Evolutionary conservation across 176 grass and related monocot species (phyloP), one percentile per base, ranked within the genome.

Genomic region (Triticum urartu): DNA sequence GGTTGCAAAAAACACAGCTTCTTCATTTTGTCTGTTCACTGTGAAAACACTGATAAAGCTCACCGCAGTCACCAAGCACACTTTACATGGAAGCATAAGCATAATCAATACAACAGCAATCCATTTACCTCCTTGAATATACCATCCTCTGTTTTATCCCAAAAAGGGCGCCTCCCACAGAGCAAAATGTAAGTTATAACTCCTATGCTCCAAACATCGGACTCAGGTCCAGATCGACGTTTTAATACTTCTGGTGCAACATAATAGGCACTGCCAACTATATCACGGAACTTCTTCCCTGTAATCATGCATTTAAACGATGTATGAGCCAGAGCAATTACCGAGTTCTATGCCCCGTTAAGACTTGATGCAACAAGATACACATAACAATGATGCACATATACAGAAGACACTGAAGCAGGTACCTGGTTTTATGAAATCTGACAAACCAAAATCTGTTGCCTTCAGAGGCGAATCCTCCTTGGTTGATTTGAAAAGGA

Each of bases 121-220:
- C 81, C 75, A 63, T 64, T 83, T 94, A 96, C 97, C 92, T 99
- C 97, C 80, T 88, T 99, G 78, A 99, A 99, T 85, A 99, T 96
- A 38, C 97, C 97, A 80, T 99, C 97, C 84, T 99, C 97, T 36
- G 97, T 99, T 63, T 93, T 93, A 84, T 99, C 94, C 97, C 97
- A 99, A 94, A 99, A 99, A 20, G 97, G 97, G 3, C 92, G 97
- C 81, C 89, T 94, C 64, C 97, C 97, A 92, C 97, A 99, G 26
- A 99, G 94, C 84, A 99, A 88, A 90, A 99, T 99, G 72, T 99
- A 99, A 48, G 97, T 96, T 87, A 99, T 99, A 25, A 99, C 97
- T 66, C 97, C 97, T 93, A 99, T 99, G 83, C 97, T 99, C 97
- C 97, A 99, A 81, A 99, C 97, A 79, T 99, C 97, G 17, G 97